phyloP scores from a whole-genome alignment of 176 grass and related monocot species.

The Ampelocalamus luodianensis region DNA sequence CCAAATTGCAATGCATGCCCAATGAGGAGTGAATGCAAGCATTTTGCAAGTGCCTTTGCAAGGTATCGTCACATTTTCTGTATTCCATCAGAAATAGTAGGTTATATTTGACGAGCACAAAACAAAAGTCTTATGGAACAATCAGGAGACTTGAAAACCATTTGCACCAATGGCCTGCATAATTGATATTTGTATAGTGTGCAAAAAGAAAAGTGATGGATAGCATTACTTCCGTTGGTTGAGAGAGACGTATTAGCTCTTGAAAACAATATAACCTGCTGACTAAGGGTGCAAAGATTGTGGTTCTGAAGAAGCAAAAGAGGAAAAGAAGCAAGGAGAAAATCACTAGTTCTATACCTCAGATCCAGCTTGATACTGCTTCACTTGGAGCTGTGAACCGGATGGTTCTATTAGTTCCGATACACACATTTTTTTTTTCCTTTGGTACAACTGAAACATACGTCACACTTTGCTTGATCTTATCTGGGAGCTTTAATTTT shows the following conservation, averaged over 20 bases:
- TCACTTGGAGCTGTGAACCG: background rate
- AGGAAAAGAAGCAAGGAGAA: background rate
- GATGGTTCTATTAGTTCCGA: slow-evolving; percentile 29
- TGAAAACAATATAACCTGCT: slow-evolving; percentile 22
- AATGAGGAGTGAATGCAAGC: slow-evolving; percentile 94
- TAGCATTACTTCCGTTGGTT: slow-evolving; percentile 19
- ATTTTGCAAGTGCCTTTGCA: slow-evolving; percentile 96
- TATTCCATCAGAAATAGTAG: slow-evolving; percentile 24
- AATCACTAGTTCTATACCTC: background rate
- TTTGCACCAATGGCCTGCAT: slow-evolving; percentile 8
- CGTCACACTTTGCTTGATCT: slow-evolving; percentile 4
- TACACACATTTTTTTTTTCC: background rate
- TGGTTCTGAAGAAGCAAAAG: background rate
- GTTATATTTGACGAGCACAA: slow-evolving; percentile 32
- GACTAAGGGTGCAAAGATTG: background rate
- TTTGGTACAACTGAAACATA: slow-evolving; percentile 8
- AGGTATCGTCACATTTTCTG: slow-evolving; percentile 55
- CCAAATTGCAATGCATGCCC: slow-evolving; percentile 98
- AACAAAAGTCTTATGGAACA: background rate
- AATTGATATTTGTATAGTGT: slow-evolving; percentile 26
- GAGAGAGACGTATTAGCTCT: background rate
- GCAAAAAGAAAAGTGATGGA: background rate
- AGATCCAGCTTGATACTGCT: slow-evolving; percentile 1
- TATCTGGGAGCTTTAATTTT: slow-evolving; percentile 13
- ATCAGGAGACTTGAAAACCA: background rate